These are phyloP conservation scores for Backusella luteola DNA, from an alignment of 192 early-diverging fungal species.

Conservation along the genomic window DNA sequence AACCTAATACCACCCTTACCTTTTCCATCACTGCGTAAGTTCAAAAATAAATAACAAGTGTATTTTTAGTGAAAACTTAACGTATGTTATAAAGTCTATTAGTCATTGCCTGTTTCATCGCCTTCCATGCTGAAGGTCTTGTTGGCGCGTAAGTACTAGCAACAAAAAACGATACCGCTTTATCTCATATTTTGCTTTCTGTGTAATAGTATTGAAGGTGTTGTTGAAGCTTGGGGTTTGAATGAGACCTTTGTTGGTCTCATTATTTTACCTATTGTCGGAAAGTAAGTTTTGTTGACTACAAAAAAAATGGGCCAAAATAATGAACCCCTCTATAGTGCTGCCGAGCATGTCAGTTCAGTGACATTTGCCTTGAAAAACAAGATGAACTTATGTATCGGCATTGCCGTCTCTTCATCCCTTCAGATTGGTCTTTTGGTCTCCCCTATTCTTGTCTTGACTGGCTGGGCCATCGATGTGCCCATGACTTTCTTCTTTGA, in stretches of 20 bases:
- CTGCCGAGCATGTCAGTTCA: constrained; percentile 80
- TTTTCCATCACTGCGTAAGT: constrained; percentile 50
- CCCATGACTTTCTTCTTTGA: constrained; percentile 85
- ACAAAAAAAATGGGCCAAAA: neutral
- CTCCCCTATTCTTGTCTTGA: constrained; percentile 64
- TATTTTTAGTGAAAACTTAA: neutral
- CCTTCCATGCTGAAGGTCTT: constrained; percentile 76
- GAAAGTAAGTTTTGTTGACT: constrained; percentile 58
- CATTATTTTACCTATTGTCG: constrained; percentile 88
- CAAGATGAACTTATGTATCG: constrained; percentile 83
- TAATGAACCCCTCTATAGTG: constrained; percentile 2
- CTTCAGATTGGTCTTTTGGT: constrained; percentile 87
- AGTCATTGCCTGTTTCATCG: constrained; percentile 63
- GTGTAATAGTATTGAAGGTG: constrained; percentile 55
- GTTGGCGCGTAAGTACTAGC: constrained; percentile 60
- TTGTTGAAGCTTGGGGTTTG: constrained; percentile 65
- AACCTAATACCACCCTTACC: constrained; percentile 54
- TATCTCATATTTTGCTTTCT: neutral
- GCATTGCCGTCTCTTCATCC: constrained; percentile 42
- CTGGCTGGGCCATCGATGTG: constrained; percentile 84
- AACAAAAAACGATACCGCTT: neutral
- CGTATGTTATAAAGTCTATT: constrained; percentile 39
- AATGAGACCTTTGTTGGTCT: constrained; percentile 88
- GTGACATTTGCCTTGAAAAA: constrained; percentile 83
- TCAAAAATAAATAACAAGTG: constrained; percentile 3